Base-by-base conservation (phyloP, 164 flowering plant genomes). In the Stephania yunnanensis region DNA sequence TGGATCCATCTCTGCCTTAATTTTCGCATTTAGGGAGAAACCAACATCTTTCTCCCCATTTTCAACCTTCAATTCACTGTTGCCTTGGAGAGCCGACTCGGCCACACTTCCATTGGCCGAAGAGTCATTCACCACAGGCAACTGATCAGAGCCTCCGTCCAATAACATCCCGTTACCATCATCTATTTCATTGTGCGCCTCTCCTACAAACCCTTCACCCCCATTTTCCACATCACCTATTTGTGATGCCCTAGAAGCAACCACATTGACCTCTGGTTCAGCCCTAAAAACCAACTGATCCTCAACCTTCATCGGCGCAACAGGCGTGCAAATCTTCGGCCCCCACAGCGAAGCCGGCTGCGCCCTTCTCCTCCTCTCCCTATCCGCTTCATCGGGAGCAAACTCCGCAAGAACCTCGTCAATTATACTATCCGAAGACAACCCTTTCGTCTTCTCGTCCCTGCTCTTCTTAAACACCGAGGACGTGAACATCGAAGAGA, bases 361-460 rank as follows among this genome's bases (percentile, higher is more conserved):
- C 86, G 6, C 83, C 80, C 90, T 87, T 71, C 97, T 77, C 22
- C 94, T 79, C 77, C 82, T 85, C 85, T 87, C 89, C 71, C 97
- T 85, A 83, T 96, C 99, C 5, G 79, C 80, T 70, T 96, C 98
- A 79, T 92, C 94, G 0, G 98, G 97, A 0, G 94, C 94, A 76
- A 92, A 88, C 79, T 96, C 96, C 0, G 95, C 95, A 75, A 96
- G 84, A 7, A 92, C 94, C 84, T 96, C 95, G 76, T 94, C 97
- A 15, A 96, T 87, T 71, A 96, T 83, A 66, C 90, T 89, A 76
- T 94, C 97, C 53, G 83, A 80, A 12, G 78, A 77, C 46, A 77
- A 65, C 29, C 82, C 82, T 80, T 82, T 88, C 0, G 67, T 75
- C 78, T 80, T 87, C 71, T 88, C 91, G 17, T 86, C 89, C 58